phyloP scores from a whole-genome alignment of 2,329 filamentous ascomycete genomes.

The Neurospora sp. region DNA sequence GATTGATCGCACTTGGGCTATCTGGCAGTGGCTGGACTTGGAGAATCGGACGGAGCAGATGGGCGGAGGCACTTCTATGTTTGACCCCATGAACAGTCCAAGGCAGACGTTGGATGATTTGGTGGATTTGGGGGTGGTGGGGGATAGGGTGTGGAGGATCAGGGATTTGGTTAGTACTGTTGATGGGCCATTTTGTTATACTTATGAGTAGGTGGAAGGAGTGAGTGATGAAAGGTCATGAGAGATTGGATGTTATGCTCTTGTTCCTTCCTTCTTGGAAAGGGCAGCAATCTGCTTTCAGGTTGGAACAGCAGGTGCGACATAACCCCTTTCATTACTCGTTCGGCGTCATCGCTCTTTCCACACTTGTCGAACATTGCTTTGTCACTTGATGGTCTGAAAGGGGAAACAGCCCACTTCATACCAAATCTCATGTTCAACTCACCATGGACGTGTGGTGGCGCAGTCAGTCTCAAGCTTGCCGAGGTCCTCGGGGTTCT shows the following conservation, averaged over 20 bases:
- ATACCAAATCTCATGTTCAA: not conserved
- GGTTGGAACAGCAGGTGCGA: not conserved
- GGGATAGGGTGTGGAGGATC: conserved; percentile 16
- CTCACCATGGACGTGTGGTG: not conserved
- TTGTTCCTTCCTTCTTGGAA: not conserved
- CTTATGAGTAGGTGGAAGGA: conserved; percentile 14
- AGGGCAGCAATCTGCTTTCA: not conserved
- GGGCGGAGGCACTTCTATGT: conserved; percentile 21
- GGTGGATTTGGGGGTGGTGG: conserved; percentile 18
- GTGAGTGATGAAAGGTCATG: not conserved
- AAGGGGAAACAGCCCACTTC: not conserved
- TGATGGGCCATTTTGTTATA: conserved; percentile 20
- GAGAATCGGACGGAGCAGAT: conserved; percentile 18
- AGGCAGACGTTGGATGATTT: conserved; percentile 18
- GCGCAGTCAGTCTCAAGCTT: not conserved
- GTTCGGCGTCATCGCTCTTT: not conserved
- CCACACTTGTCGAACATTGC: not conserved
- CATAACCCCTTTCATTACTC: not conserved
- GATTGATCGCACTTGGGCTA: conserved; percentile 22
- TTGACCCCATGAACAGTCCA: conserved; percentile 14
- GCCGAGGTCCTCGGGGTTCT: not conserved
- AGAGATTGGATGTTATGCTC: not conserved
- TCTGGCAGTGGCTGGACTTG: conserved; percentile 24
- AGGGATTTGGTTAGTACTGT: conserved; percentile 16
- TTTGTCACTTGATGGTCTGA: not conserved